Evolutionary conservation across 1,139 yeast genomes (phyloP).

Genomic region (Blastobotrys niveus): DNA sequence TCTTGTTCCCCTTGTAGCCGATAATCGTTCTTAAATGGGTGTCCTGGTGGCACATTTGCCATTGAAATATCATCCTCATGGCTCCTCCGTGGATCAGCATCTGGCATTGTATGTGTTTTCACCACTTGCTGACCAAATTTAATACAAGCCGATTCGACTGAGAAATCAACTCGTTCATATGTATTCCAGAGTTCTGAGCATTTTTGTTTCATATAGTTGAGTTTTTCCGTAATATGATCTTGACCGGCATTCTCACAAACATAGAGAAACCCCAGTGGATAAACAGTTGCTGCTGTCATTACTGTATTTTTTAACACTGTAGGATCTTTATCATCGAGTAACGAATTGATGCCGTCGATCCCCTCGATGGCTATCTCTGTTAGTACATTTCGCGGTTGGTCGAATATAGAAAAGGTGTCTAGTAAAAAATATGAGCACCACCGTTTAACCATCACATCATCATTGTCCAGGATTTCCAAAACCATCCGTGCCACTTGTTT

Average conservation of each 20-base stretch:
- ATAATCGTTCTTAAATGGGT: slow-evolving; percentile 48
- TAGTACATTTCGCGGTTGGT: slow-evolving; percentile 12
- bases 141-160: slow-evolving; percentile 57
- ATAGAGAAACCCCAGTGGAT: slow-evolving; percentile 33
- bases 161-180: slow-evolving; percentile 22
- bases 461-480: slow-evolving; percentile 29
- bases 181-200: slow-evolving; percentile 34
- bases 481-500: slow-evolving; percentile 36
- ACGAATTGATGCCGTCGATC: slow-evolving; percentile 28
- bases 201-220: slow-evolving; percentile 30
- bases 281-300: slow-evolving; percentile 32
- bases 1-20: slow-evolving; percentile 67
- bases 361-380: slow-evolving; percentile 31
- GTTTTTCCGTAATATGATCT: slow-evolving; percentile 29
- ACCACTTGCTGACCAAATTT: slow-evolving; percentile 70
- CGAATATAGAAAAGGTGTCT: slow-evolving; percentile 35
- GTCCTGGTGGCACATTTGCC: slow-evolving; percentile 54
- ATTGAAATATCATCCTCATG: slow-evolving; percentile 47
- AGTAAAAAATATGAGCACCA: slow-evolving; percentile 39
- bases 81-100: slow-evolving; percentile 32
- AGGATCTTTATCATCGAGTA: slow-evolving; percentile 28
- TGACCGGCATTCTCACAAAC: slow-evolving; percentile 28
- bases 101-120: slow-evolving; percentile 57
- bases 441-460: slow-evolving; percentile 27
- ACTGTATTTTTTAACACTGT: slow-evolving; percentile 32